phyloP scores from a whole-genome alignment of 257 asterid genomes.

The Jaltomata sinuosa region DNA sequence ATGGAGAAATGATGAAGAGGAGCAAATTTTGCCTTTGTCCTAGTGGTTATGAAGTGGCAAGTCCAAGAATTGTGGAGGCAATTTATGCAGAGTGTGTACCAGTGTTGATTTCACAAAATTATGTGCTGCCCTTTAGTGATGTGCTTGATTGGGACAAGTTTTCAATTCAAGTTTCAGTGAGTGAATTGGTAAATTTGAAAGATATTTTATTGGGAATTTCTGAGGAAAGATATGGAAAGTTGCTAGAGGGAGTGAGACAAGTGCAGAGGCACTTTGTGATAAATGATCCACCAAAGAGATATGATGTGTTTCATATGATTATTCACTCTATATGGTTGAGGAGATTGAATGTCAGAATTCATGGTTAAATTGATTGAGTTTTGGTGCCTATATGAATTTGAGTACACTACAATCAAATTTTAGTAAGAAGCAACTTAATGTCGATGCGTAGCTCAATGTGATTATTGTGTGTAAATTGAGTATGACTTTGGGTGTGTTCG shows the following conservation, averaged over 20 bases:
- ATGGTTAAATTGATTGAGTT: too few relatives aligned
- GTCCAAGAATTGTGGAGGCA: slow-evolving; percentile 66
- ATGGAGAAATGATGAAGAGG: slow-evolving; percentile 25
- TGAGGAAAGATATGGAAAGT: slow-evolving; percentile 26
- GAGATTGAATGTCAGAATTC: slow-evolving; percentile 30
- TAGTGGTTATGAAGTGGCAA: slow-evolving; percentile 66
- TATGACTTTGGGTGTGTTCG: too few relatives aligned
- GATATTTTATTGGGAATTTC: slow-evolving; percentile 33
- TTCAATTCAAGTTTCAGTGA: slow-evolving; percentile 24
- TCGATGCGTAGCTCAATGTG: too few relatives aligned
- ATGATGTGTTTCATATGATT: slow-evolving; percentile 64
- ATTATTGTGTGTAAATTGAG: too few relatives aligned
- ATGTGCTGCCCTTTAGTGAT: slow-evolving; percentile 48
- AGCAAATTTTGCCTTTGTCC: slow-evolving; percentile 64
- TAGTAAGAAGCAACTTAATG: too few relatives aligned
- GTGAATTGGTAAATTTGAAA: slow-evolving; percentile 44
- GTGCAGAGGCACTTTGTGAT: slow-evolving; percentile 56
- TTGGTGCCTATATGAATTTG: too few relatives aligned
- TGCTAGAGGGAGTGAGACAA: slow-evolving; percentile 41
- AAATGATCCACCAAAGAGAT: slow-evolving; percentile 43
- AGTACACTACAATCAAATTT: too few relatives aligned
- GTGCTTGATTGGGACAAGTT: slow-evolving; percentile 50
- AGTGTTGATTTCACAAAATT: slow-evolving; percentile 37
- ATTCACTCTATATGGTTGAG: slow-evolving; percentile 68
- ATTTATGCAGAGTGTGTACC: slow-evolving; percentile 64